Evolutionary conservation across 441 rosid genomes (phyloP).

Genomic region (Pelargonium myrrhifolium): DNA sequence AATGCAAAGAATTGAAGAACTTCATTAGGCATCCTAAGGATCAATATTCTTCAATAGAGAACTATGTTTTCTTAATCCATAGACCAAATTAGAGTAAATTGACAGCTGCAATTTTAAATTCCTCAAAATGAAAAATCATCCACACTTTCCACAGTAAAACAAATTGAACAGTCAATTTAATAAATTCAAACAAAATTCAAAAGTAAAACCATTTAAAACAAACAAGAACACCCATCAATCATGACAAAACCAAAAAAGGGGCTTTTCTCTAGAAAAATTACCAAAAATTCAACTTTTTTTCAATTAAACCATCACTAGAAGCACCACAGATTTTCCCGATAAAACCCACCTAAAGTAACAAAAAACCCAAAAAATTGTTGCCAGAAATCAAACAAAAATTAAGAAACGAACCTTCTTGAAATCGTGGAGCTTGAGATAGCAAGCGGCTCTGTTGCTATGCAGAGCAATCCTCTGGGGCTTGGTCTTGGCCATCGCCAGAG

Average conservation of each 20-base stretch:
- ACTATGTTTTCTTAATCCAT: too few species aligned
- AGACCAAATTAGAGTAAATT: neutral
- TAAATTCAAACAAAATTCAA: neutral
- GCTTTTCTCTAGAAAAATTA: neutral
- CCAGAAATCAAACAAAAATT: neutral
- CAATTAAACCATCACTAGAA: neutral
- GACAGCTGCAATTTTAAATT: neutral
- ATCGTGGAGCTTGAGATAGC: constrained; percentile 66
- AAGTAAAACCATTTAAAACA: neutral
- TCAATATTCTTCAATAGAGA: too few species aligned
- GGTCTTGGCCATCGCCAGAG: constrained; percentile 59
- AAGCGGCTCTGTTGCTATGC: constrained; percentile 91
- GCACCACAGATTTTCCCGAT: neutral
- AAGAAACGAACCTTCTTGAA: constrained; percentile 53
- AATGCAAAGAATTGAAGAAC: too few species aligned
- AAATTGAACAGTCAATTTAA: neutral
- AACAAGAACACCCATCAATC: neutral
- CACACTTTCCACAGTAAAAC: too few species aligned
- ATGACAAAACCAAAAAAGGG: neutral
- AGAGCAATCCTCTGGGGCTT: constrained; percentile 76
- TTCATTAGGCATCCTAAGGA: too few species aligned
- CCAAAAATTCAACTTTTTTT: neutral
- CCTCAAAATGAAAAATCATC: neutral
- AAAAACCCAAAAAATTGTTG: neutral
- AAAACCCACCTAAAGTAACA: neutral